Evolutionary conservation across 164 flowering plant species (phyloP).

Genomic region (Chimonanthus praecox): DNA sequence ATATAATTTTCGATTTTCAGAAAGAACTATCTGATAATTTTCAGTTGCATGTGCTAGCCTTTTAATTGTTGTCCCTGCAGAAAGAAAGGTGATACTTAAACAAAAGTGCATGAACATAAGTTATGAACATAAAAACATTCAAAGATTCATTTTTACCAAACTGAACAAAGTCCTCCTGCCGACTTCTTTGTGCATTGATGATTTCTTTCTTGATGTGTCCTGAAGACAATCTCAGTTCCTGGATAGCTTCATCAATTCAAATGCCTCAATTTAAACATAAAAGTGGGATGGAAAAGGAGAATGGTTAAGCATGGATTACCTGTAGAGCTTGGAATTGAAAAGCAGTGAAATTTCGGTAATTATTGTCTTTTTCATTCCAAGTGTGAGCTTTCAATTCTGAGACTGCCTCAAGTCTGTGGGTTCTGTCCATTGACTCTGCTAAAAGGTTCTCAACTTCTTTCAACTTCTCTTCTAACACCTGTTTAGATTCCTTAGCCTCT

Average conservation of each 20-base stretch:
- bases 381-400: constrained; percentile 44
- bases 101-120: too few relatives aligned
- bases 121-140: too few relatives aligned
- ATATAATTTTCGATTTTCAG: constrained; percentile 89
- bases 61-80: too few relatives aligned
- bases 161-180: too few relatives aligned
- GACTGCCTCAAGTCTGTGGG: constrained; percentile 48
- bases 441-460: constrained; percentile 53
- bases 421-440: constrained; percentile 45
- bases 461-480: constrained; percentile 43
- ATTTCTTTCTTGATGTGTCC: too few relatives aligned
- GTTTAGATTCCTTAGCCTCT: neutral
- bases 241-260: too few relatives aligned
- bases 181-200: too few relatives aligned
- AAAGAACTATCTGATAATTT: constrained; percentile 86
- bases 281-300: neutral
- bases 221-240: too few relatives aligned
- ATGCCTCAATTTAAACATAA: too few relatives aligned
- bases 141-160: too few relatives aligned
- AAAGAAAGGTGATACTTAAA: too few relatives aligned
- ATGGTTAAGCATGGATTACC: constrained; percentile 33
- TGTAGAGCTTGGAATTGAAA: constrained; percentile 43
- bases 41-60: constrained; percentile 90
- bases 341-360: constrained; percentile 41
- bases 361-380: constrained; percentile 57